A percentile compares a stretch with the other conserved stretches of the same genome.
These are phyloP conservation scores for Colletotrichum lupini DNA, from an alignment of 2,329 filamentous ascomycete genomes.

Conservation along the genomic window DNA sequence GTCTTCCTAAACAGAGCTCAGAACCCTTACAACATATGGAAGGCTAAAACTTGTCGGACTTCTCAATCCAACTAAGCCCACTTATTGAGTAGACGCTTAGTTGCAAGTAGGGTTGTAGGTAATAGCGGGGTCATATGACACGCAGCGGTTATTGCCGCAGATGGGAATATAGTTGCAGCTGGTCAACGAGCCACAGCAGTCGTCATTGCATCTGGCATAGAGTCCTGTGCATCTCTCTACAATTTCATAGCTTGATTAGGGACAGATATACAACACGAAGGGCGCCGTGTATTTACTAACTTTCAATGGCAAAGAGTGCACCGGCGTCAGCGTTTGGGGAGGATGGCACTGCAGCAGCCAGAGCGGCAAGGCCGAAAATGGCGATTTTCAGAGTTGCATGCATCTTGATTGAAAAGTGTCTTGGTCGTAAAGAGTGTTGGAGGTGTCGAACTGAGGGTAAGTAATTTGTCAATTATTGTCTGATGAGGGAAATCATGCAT, in stretches of 20 bases:
- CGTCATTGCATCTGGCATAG: constrained; percentile 1
- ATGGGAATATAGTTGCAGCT: constrained; percentile 15
- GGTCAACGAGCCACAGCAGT: not conserved
- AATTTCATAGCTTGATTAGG: not conserved
- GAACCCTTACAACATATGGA: too few relatives aligned
- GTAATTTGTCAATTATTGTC: not conserved
- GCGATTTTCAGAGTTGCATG: not conserved
- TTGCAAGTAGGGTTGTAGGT: constrained; percentile 8
- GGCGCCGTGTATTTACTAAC: not conserved
- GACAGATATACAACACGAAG: not conserved
- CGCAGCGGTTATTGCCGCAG: not conserved
- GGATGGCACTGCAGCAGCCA: constrained; percentile 2
- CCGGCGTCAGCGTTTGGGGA: not conserved
- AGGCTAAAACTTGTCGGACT: too few relatives aligned
- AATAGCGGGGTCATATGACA: constrained; percentile 4
- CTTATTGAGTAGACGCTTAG: not conserved
- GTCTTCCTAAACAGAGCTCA: too few relatives aligned
- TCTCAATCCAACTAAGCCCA: not conserved
- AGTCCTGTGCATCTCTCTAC: constrained; percentile 11
- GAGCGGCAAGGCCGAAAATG: not conserved
- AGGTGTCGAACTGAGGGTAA: not conserved
- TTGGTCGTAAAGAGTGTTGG: not conserved
- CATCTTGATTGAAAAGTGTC: not conserved
- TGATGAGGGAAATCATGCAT: not conserved
- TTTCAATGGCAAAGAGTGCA: constrained; percentile 10